These are phyloP conservation scores for Atkinsonella texensis DNA, from an alignment of 2,329 filamentous ascomycete genomes.

Conservation along the genomic window DNA sequence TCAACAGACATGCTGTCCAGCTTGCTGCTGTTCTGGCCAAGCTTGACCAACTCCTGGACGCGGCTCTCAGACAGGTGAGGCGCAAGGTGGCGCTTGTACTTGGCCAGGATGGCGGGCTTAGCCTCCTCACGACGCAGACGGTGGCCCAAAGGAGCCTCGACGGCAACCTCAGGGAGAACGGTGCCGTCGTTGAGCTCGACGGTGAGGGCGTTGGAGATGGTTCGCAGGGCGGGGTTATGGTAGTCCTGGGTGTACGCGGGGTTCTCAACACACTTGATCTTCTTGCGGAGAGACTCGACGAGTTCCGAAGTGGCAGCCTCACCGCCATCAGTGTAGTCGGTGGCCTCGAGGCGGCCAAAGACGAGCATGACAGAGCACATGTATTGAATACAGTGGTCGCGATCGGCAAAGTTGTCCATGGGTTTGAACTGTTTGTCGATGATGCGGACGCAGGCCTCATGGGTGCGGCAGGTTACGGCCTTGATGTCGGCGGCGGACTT, in stretches of 20 bases:
- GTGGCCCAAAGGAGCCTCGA: constrained; percentile 92
- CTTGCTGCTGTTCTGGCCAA: constrained; percentile 63
- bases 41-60: constrained; percentile 70
- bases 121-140: constrained; percentile 85
- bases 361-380: constrained; percentile 96
- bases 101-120: constrained; percentile 90
- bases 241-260: constrained; percentile 90
- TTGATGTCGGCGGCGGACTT: constrained; percentile 93
- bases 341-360: constrained; percentile 85
- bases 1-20: constrained; percentile 77
- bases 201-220: constrained; percentile 93
- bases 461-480: constrained; percentile 83
- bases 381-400: constrained; percentile 99
- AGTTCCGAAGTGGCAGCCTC: constrained; percentile 85
- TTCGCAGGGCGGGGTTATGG: constrained; percentile 85
- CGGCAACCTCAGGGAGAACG: constrained; percentile 75
- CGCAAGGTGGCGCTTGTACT: constrained; percentile 85
- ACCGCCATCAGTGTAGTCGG: constrained; percentile 83
- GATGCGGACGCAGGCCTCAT: constrained; percentile 97
- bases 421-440: constrained; percentile 99
- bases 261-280: constrained; percentile 95
- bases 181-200: constrained; percentile 93
- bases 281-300: constrained; percentile 82
- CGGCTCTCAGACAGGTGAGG: constrained; percentile 68
- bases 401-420: constrained; percentile 99